Base-by-base conservation (phyloP, 2,329 filamentous ascomycete genomes). In the Alternaria sp. region DNA sequence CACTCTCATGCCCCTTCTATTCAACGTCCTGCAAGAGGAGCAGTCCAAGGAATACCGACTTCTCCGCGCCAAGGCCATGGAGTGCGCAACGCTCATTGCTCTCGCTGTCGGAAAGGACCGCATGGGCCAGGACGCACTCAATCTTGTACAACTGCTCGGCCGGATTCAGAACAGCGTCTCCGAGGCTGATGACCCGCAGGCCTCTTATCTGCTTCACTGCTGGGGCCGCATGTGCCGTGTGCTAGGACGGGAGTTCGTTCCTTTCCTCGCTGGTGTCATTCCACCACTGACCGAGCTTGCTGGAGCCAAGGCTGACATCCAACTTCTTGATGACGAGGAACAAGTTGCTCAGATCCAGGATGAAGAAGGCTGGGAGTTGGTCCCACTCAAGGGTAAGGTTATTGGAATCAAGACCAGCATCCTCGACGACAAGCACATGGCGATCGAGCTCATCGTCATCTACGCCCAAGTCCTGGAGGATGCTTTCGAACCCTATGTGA, bases 181-280 rank as follows among this genome's bases (percentile, higher is more conserved):
- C 4, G 95, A 99, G 71, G 81, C 93, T 1, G 95, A 99, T 70
- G 95, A 99, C 74, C 95, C 95, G 37, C 95, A 99, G 78, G 91
- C 93, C 14, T 94, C 96, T 72, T 99, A 99, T 77, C 85, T 99
- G 34, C 91, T 99, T 80, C 95, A 99, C 83, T 99, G 95, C 81
- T 99, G 95, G 95, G 95, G 95, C 51, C 89, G 95, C 48, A 99
- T 99, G 95, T 98, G 94, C 80, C 90, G 95, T 66, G 94, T 99
- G 29, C 85, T 99, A 63, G 93, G 91, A 21, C 82, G 86, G 46
- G 93, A 97, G 70, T 99, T 99, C 78, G 84, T 98, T 11, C 93
- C 93, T 14, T 99, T 96, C 83, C 84, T 99, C 53, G 88, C 90
- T 36, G 93, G 88, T 49, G 95, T 99, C 62, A 98, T 99, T 88